Base-by-base conservation (phyloP, 169 alveolate genomes). In the Plasmodium blacklocki region DNA sequence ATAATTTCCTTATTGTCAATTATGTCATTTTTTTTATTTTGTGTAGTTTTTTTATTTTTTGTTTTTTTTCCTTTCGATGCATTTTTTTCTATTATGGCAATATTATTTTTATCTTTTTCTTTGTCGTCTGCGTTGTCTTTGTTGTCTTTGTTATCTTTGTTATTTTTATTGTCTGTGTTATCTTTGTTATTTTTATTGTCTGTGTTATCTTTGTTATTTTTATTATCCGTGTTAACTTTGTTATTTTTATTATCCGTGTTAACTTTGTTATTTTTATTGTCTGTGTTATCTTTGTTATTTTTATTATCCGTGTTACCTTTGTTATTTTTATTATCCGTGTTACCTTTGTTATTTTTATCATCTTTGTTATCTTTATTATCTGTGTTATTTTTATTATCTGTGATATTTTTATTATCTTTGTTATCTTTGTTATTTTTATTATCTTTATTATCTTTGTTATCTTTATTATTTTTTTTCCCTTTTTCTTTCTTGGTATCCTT, bases 401-500 rank as follows among this genome's bases (percentile, higher is more conserved):
- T 47, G 32, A n/a, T 14, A 26, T 14, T 18, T 67, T 67, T 67
- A 15, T 14, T 32, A 14, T 18, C 14, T 32, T 15, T 23, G 14
- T 5, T 14, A 66, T 43, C 63, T 12, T 52, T 62, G 26, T 15
- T 32, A 1, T 60, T 18, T 4, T 74, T 62, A 26, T 39, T 60
- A 32, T 75, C 60, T 39, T 62, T 63, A 32, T 1, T 52, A 18
- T 56, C 75, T 32, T 12, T 70, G 23, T 78, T 78, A 8, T 45
- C 49, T 15, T 78, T 78, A 19, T 78, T 70, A 12, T 78, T 67
- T 19, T 78, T 78, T 56, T 50, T 66, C 0, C 50, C 89, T 45
- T 76, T 76, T 21, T 49, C 63, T 49, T 47, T 76, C 21, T 70
- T 76, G 9, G 63, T 50, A 43, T 21, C 23, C 88, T 43, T 74